Conservation (phyloP, 495 filamentous ascomycete species). For the Neurospora sp. region DNA sequence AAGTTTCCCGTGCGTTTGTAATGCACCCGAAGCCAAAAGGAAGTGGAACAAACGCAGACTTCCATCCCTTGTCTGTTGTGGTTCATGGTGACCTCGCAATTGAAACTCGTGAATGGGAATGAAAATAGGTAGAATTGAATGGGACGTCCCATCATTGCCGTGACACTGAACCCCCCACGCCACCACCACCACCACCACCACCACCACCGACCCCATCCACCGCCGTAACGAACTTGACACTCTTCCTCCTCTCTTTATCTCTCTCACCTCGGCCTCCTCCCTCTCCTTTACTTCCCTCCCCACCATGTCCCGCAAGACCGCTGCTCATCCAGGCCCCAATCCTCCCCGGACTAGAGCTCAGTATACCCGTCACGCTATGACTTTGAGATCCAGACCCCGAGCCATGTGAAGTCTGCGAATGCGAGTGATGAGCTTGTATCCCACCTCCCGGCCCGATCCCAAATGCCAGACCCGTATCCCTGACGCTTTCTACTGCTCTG, state of each 20-base stretch:
- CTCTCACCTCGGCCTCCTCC: slow-evolving; percentile 15
- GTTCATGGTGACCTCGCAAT: not conserved
- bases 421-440: not conserved
- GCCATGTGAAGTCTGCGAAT: not conserved
- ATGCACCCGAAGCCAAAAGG: not conserved
- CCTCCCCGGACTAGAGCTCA: slow-evolving; percentile 36
- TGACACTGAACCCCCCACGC: not conserved
- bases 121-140: no score
- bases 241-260: slow-evolving; percentile 42
- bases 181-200: not conserved
- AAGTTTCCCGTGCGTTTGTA: not conserved
- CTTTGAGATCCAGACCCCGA: not conserved
- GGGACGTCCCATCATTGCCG: not conserved
- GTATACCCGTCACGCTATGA: slow-evolving; percentile 16
- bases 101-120: not conserved
- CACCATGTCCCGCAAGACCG: not conserved
- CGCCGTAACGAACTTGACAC: slow-evolving; percentile 40
- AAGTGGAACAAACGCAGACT: not conserved
- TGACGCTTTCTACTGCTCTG: slow-evolving; percentile 41
- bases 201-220: slow-evolving; percentile 1
- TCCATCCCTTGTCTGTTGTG: not conserved
- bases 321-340: slow-evolving; percentile 3
- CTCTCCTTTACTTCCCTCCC: slow-evolving; percentile 25
- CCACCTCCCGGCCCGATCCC: not conserved
- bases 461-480: slow-evolving; percentile 17